Evolutionary conservation across 768 basidiomycete genomes (phyloP).

Genomic region (Rhodotorula paludigena): DNA sequence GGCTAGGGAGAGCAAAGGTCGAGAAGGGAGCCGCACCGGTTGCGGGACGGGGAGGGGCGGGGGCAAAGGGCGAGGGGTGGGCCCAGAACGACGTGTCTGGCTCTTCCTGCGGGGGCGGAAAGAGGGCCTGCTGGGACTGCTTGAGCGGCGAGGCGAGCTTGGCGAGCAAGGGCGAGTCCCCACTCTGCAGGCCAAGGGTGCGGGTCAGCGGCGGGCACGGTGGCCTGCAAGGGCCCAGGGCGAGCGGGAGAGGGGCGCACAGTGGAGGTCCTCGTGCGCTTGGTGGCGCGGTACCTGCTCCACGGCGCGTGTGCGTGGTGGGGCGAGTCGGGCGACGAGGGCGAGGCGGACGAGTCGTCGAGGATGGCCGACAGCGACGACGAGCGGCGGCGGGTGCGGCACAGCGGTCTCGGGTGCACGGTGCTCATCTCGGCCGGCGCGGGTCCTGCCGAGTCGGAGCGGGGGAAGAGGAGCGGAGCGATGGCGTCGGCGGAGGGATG

Average conservation of each 20-base stretch:
- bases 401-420: constrained; percentile 10
- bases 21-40: not conserved
- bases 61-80: not conserved
- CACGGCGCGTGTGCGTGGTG: too few relatives aligned
- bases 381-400: constrained; percentile 16
- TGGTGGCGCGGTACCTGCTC: too few relatives aligned
- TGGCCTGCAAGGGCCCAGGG: too few relatives aligned
- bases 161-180: not conserved
- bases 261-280: not conserved
- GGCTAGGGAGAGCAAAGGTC: not conserved
- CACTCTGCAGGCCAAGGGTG: not conserved
- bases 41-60: not conserved
- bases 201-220: not conserved
- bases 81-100: not conserved
- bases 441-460: too few relatives aligned
- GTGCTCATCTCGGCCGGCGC: not conserved
- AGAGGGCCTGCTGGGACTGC: not conserved
- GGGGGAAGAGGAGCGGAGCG: too few relatives aligned
- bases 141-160: constrained; percentile 13
- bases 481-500: too few relatives aligned
- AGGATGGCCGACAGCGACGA: constrained; percentile 22
- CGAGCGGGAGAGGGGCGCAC: not conserved
- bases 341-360: not conserved
- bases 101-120: not conserved
- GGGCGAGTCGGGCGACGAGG: constrained; percentile 8